Percentiles rank a stretch among this genome's conserved stretches.
Conservation (phyloP, 164 flowering plant species). For the Nymphaea colorata region DNA sequence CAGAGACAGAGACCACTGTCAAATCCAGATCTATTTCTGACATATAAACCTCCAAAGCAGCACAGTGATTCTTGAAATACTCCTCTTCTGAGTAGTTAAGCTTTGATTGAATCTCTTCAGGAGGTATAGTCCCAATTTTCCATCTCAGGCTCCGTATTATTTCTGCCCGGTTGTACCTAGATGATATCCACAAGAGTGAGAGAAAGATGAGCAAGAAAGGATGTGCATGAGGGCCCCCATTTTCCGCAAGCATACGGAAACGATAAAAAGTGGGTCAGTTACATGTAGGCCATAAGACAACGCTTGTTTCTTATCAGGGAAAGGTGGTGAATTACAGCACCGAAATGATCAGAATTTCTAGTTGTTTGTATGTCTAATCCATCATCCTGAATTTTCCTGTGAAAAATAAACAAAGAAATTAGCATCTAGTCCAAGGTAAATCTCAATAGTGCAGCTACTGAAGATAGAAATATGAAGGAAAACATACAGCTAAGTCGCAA, state of each 20-base stretch:
- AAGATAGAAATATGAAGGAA: neutral
- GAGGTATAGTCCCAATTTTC: conserved; percentile 64
- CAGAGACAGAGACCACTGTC: conserved; percentile 54
- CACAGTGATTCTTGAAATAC: conserved; percentile 72
- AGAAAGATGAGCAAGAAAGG: too few relatives aligned
- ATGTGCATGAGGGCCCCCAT: too few relatives aligned
- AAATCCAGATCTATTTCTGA: conserved; percentile 66
- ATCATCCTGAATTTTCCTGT: conserved; percentile 82
- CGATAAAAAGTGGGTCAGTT: conserved; percentile 4
- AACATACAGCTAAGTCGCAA: neutral
- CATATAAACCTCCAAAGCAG: conserved; percentile 65
- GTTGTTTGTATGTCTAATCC: conserved; percentile 63
- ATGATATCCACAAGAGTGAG: neutral
- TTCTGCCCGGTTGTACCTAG: conserved; percentile 82
- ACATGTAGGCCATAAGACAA: conserved; percentile 71
- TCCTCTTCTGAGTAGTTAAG: conserved; percentile 61
- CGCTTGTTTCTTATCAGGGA: conserved; percentile 72
- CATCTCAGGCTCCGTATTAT: conserved; percentile 61
- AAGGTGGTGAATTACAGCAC: conserved; percentile 80
- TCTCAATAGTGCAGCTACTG: neutral
- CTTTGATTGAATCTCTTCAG: conserved; percentile 68
- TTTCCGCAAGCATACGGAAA: too few relatives aligned
- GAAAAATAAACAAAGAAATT: neutral
- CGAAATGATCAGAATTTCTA: conserved; percentile 82
- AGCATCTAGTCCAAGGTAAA: neutral